phyloP scores from a whole-genome alignment of 1,139 yeast species.

The Tardiomyces digboiensis region DNA sequence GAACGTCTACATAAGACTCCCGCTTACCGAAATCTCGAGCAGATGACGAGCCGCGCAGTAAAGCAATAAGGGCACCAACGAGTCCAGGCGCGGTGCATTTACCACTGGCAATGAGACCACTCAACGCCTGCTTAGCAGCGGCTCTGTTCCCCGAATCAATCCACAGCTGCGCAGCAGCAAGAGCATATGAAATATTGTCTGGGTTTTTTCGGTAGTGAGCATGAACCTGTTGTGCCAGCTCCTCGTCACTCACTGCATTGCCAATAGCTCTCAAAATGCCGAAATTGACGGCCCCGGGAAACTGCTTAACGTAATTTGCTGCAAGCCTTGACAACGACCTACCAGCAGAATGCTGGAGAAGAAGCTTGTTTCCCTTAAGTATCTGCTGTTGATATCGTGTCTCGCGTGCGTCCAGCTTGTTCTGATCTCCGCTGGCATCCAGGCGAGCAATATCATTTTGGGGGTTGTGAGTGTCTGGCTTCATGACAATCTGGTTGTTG shows the following conservation, averaged over 20 bases:
- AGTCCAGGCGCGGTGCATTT: conserved; percentile 6
- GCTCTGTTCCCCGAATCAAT: conserved; percentile 2
- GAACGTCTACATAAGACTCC: not conserved
- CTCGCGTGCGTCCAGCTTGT: conserved; percentile 5
- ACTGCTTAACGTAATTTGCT: conserved; percentile 4
- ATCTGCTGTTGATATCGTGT: conserved; percentile 10
- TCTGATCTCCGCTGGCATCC: conserved; percentile 5
- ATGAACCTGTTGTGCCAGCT: conserved; percentile 5
- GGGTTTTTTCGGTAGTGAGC: conserved; percentile 4
- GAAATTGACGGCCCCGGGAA: not conserved
- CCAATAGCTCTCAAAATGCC: not conserved
- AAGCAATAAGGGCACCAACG: conserved; percentile 7
- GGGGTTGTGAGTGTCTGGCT: not conserved
- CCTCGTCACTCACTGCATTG: not conserved
- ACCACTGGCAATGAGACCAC: not conserved
- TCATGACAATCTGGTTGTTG: conserved; percentile 6
- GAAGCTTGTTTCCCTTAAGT: conserved; percentile 8
- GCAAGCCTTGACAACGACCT: conserved; percentile 4
- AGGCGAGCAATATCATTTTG: conserved; percentile 3
- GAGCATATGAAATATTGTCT: conserved; percentile 3
- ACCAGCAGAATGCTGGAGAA: conserved; percentile 10
- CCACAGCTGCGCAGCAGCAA: conserved; percentile 6
- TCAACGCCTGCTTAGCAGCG: not conserved
- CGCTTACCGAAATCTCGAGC: not conserved
- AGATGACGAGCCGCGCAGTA: not conserved